Percentiles rank a stretch among this genome's conserved stretches.
phyloP scores from a whole-genome alignment of 2,329 filamentous ascomycete species.

The Botrytis elliptica region DNA sequence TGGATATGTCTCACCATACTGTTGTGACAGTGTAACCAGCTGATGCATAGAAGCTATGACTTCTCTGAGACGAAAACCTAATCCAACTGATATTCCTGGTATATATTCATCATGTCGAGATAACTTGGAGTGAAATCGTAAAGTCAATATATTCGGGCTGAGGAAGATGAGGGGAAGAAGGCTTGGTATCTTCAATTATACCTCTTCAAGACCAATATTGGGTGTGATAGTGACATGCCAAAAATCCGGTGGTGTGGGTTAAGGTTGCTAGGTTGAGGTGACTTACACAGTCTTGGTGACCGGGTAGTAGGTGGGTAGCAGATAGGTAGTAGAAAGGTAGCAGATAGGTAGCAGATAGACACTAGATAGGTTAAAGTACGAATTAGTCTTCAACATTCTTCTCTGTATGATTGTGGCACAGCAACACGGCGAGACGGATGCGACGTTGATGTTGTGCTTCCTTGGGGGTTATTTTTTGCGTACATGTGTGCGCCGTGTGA shows the following conservation, averaged over 20 bases:
- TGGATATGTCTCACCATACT: background rate
- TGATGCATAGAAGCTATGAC: constrained; percentile 6
- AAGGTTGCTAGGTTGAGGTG: background rate
- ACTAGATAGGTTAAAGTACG: background rate
- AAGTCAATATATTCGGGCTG: background rate
- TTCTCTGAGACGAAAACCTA: background rate
- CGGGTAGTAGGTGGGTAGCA: background rate
- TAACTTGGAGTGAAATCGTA: background rate
- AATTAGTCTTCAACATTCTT: background rate
- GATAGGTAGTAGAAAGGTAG: background rate
- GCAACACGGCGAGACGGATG: constrained; percentile 7
- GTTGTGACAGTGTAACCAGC: constrained; percentile 3
- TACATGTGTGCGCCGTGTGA: background rate
- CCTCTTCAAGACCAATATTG: background rate
- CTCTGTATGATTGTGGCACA: background rate
- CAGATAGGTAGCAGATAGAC: too few relatives aligned
- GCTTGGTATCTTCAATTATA: background rate
- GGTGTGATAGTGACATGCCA: background rate
- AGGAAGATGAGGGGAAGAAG: constrained; percentile 17
- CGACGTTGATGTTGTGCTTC: constrained; percentile 6
- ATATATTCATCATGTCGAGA: background rate
- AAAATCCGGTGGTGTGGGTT: constrained; percentile 9
- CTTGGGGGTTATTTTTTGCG: background rate
- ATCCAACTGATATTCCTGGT: background rate
- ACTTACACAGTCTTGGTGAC: background rate